Conservation (phyloP, 1,284 basidiomycete genomes). For the Cerrena zonata region DNA sequence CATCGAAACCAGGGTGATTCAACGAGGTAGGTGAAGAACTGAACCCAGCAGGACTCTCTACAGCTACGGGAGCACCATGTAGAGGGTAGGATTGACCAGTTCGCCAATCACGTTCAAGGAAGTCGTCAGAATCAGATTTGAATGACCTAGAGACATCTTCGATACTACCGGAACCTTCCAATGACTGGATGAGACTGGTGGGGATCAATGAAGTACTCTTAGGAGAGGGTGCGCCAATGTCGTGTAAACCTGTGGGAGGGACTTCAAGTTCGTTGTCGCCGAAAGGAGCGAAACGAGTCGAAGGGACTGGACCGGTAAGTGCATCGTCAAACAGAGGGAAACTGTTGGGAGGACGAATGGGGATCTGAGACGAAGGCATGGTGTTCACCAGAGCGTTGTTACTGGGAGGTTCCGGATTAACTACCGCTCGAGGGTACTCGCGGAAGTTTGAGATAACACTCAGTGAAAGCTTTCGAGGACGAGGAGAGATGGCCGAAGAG, state of each 20-base stretch:
- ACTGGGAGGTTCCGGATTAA: not conserved
- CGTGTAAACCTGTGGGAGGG: slow-evolving; percentile 7
- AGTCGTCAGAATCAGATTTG: slow-evolving; percentile 50
- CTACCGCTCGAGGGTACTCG: slow-evolving; percentile 13
- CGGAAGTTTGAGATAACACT: slow-evolving; percentile 34
- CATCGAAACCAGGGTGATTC: slow-evolving; percentile 27
- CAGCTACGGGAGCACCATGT: slow-evolving; percentile 18
- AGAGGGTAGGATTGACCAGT: slow-evolving; percentile 19
- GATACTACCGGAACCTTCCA: slow-evolving; percentile 34
- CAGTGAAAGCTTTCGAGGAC: slow-evolving; percentile 34
- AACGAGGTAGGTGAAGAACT: slow-evolving; percentile 32
- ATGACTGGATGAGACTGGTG: slow-evolving; percentile 49
- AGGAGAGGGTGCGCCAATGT: slow-evolving; percentile 21
- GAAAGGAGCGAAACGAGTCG: slow-evolving; percentile 47
- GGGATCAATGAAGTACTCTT: slow-evolving; percentile 47
- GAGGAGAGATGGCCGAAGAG: slow-evolving; percentile 25
- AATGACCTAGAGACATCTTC: slow-evolving; percentile 45
- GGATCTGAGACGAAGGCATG: slow-evolving; percentile 19
- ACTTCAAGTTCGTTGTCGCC: slow-evolving; percentile 33
- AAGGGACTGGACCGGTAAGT: slow-evolving; percentile 14
- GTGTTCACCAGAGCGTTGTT: slow-evolving; percentile 5
- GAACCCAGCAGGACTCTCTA: slow-evolving; percentile 25
- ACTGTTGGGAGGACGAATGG: slow-evolving; percentile 23
- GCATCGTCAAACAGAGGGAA: slow-evolving; percentile 42
- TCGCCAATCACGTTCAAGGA: slow-evolving; percentile 48